Base-by-base conservation (phyloP, 1,139 yeast species). In the Yamadazyma taylorii region DNA sequence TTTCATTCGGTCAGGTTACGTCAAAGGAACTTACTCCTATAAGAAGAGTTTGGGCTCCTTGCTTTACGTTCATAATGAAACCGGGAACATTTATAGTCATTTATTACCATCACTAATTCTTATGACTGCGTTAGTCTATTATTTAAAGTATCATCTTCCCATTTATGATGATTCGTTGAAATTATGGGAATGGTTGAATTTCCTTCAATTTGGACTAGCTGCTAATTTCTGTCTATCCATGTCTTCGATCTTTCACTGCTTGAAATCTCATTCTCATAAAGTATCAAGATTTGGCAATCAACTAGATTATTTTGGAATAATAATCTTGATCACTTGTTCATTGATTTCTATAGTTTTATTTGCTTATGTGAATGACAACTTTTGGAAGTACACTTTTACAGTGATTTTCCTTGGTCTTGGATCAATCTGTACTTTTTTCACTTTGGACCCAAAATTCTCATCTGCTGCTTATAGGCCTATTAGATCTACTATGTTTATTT, bases 221-320 rank as follows among this genome's bases (percentile, higher is more conserved):
- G 64, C 63, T 16, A 61, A 71, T n/a, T 45, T 53, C 2, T 89
- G 96, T 53, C 63, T 90, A 44, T 74, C 79, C 31, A 70, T 85
- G 69, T 84, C 95, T 25, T 85, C 95, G 14, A 62, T 74, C 2
- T 89, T 84, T 62, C 97, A 89, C 54, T 74, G 85, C 42, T 51
- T 87, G 38, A 88, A 87, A 54, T 72, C 82, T 39, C 97, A 89
- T 57, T 86, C 96, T 8, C 71, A 65, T 21, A 48, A 53, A 19
- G 77, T 86, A 7, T 71, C 84, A 27, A 64, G 67, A 30, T 64
- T 81, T 39, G 95, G 96, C 2, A 87, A 88, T 56, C 85, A 82
- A 50, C 68, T 88, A 40, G 97, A 89, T 58, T 90, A 89, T 52
- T 73, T 89, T 39, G 97, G 97, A 0, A 89, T 89, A 33, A 85